A percentile compares a stretch with the other conserved stretches of the same genome.
These are phyloP conservation scores for Striga asiatica DNA, from an alignment of 257 asterid genomes.

Conservation along the genomic window DNA sequence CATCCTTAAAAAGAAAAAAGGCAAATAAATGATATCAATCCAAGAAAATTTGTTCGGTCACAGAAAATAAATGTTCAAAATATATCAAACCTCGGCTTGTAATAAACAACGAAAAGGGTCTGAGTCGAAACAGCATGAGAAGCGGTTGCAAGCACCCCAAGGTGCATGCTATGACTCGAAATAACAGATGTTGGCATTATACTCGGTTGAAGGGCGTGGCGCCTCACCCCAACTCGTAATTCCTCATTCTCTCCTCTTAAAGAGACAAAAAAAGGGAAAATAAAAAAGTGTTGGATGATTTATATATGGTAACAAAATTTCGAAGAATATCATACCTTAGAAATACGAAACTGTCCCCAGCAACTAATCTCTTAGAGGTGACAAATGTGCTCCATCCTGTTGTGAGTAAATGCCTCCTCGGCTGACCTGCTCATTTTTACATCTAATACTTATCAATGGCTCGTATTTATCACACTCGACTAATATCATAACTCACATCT, in stretches of 20 bases:
- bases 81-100: conserved; percentile 34
- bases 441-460: background rate
- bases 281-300: background rate
- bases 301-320: background rate
- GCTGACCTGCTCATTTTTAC: conserved; percentile 33
- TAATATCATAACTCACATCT: background rate
- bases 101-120: conserved; percentile 33
- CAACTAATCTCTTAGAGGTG: conserved; percentile 40
- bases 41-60: background rate
- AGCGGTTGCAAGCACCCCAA: conserved; percentile 54
- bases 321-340: conserved; percentile 25
- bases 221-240: conserved; percentile 42
- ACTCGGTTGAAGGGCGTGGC: conserved; percentile 30
- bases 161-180: conserved; percentile 55
- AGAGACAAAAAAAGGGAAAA: background rate
- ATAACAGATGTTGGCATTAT: conserved; percentile 43
- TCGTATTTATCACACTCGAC: background rate
- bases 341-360: conserved; percentile 51
- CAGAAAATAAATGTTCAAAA: background rate
- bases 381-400: conserved; percentile 60
- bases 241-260: conserved; percentile 41
- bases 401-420: conserved; percentile 56
- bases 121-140: conserved; percentile 41
- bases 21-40: background rate
- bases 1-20: conserved; percentile 21